Evolutionary conservation across 139 green algal species (phyloP).

Genomic region (Haematococcus lacustris): DNA sequence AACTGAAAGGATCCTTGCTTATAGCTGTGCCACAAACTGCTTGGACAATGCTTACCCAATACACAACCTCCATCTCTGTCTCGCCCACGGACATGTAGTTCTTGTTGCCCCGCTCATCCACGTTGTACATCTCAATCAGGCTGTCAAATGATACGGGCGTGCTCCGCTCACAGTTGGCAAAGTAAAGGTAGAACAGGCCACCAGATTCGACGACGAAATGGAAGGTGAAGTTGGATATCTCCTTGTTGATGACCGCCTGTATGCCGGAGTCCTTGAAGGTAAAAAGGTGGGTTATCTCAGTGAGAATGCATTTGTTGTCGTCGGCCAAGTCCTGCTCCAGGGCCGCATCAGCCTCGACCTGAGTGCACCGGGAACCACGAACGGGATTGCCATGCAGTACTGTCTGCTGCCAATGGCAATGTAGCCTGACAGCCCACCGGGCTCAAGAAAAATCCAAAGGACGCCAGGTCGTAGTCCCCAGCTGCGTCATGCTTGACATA

Average conservation of each 20-base stretch:
- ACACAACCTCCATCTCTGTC: slow-evolving; percentile 75
- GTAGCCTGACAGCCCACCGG: too few species aligned
- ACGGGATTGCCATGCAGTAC: too few species aligned
- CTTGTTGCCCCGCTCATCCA: slow-evolving; percentile 36
- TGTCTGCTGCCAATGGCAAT: too few species aligned
- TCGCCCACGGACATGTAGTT: slow-evolving; percentile 91
- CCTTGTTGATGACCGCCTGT: slow-evolving; percentile 15
- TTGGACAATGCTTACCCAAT: slow-evolving; percentile 54
- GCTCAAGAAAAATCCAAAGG: slow-evolving; percentile 49
- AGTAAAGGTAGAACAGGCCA: slow-evolving; percentile 68
- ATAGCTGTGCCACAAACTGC: not conserved
- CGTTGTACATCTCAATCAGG: slow-evolving; percentile 68
- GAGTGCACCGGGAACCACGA: too few species aligned
- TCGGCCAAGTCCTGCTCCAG: slow-evolving; percentile 29
- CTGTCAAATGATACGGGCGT: slow-evolving; percentile 63
- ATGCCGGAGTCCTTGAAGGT: slow-evolving; percentile 38
- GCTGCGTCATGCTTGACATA: slow-evolving; percentile 15
- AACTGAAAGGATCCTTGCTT: too few species aligned
- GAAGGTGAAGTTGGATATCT: slow-evolving; percentile 21
- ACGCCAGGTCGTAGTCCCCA: slow-evolving; percentile 11
- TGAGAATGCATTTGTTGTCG: slow-evolving; percentile 30
- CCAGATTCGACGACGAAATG: slow-evolving; percentile 23
- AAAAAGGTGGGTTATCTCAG: slow-evolving; percentile 22
- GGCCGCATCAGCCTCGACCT: slow-evolving; percentile 23
- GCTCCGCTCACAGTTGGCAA: slow-evolving; percentile 77